Percentiles rank a stretch among this genome's conserved stretches.
These are phyloP conservation scores for Cladosporium colombiae DNA, from an alignment of 2,329 filamentous ascomycete genomes.

Conservation along the genomic window DNA sequence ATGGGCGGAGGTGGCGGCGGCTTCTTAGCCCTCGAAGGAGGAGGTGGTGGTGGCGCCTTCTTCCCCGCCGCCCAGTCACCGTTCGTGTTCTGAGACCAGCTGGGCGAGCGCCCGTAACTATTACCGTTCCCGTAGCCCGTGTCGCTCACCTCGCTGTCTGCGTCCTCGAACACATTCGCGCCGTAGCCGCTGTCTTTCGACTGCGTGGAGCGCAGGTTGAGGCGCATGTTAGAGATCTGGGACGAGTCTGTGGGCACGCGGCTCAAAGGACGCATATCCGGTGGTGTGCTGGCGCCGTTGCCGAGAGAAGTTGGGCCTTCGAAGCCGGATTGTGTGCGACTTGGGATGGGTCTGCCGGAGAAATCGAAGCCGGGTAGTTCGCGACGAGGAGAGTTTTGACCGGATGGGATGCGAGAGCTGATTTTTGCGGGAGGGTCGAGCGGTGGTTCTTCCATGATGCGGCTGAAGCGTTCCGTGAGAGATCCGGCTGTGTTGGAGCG, in stretches of 20 bases:
- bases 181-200: conserved; percentile 37
- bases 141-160: conserved; percentile 47
- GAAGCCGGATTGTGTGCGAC: conserved; percentile 56
- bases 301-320: conserved; percentile 54
- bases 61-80: conserved; percentile 47
- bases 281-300: conserved; percentile 54
- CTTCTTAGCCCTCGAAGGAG: conserved; percentile 55
- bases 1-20: conserved; percentile 66
- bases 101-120: conserved; percentile 27
- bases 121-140: conserved; percentile 8
- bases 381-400: conserved; percentile 44
- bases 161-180: conserved; percentile 53
- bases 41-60: conserved; percentile 63
- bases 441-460: conserved; percentile 57
- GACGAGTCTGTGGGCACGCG: conserved; percentile 59
- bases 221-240: conserved; percentile 49
- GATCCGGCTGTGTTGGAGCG: conserved; percentile 66
- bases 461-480: conserved; percentile 60
- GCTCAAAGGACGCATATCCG: conserved; percentile 47
- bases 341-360: conserved; percentile 49
- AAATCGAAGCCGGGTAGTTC: conserved; percentile 47
- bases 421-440: conserved; percentile 55
- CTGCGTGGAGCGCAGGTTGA: conserved; percentile 46
- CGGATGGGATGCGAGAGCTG: conserved; percentile 47
- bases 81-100: conserved; percentile 26